These are phyloP conservation scores for Suillus plorans DNA, from an alignment of 768 basidiomycete genomes.

Conservation along the genomic window DNA sequence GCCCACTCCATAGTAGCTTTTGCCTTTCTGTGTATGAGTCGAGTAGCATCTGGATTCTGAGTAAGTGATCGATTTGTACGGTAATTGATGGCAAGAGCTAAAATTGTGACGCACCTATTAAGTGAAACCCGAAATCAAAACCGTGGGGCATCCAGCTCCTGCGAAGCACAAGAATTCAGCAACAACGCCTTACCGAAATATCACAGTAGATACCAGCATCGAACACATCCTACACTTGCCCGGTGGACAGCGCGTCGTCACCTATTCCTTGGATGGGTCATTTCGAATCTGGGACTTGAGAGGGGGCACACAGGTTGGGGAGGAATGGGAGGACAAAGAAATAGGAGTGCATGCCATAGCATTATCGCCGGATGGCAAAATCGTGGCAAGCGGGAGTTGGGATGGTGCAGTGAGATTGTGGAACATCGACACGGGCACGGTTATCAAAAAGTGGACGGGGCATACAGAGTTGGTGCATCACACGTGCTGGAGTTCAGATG, in stretches of 20 bases:
- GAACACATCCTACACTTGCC: too few species aligned
- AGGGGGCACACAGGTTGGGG: not conserved
- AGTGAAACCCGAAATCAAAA: too few species aligned
- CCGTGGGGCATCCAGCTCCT: too few species aligned
- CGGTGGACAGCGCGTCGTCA: not conserved
- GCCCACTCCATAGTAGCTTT: too few species aligned
- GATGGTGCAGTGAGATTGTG: not conserved
- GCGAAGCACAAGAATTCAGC: too few species aligned
- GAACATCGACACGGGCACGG: not conserved
- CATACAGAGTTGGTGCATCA: not conserved
- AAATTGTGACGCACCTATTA: too few species aligned
- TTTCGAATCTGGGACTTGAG: not conserved
- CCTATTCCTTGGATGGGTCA: not conserved
- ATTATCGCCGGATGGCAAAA: not conserved
- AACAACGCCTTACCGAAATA: too few species aligned
- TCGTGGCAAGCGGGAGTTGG: not conserved
- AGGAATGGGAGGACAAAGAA: not conserved
- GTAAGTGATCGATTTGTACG: too few species aligned
- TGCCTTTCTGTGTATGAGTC: too few species aligned
- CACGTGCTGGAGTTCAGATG: not conserved
- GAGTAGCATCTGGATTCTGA: too few species aligned
- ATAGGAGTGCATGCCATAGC: not conserved
- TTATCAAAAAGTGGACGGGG: not conserved
- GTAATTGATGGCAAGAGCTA: too few species aligned
- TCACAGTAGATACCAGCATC: too few species aligned